phyloP scores from a whole-genome alignment of 202 grass and related monocot genomes.

The Zizania palustris region DNA sequence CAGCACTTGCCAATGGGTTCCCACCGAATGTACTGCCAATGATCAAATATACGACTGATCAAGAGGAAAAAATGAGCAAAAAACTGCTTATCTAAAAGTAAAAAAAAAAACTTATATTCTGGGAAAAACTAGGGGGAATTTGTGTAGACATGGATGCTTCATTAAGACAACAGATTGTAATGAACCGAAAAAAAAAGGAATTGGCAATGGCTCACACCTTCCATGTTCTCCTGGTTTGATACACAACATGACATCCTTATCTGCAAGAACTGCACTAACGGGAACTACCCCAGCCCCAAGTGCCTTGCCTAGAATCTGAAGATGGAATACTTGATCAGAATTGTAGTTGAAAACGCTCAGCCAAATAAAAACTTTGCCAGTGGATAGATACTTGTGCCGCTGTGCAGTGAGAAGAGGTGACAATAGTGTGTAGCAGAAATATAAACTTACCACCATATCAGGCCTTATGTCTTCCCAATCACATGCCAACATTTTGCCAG shows the following conservation, averaged over 20 bases:
- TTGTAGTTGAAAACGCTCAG: not conserved
- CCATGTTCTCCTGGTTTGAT: slow-evolving; percentile 95
- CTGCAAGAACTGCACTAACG: slow-evolving; percentile 95
- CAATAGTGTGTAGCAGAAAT: slow-evolving; percentile 2
- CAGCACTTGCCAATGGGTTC: slow-evolving; percentile 92
- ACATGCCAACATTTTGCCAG: slow-evolving; percentile 85
- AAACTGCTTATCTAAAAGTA: slow-evolving; percentile 6
- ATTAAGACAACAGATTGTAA: slow-evolving; percentile 9
- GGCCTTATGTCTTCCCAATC: slow-evolving; percentile 91
- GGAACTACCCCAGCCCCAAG: slow-evolving; percentile 95
- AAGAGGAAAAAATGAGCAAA: not conserved
- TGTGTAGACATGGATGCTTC: not conserved
- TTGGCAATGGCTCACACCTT: slow-evolving; percentile 61
- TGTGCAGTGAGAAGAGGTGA: not conserved
- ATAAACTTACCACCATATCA: slow-evolving; percentile 81
- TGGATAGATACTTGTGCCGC: slow-evolving; percentile 10
- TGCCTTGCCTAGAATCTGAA: slow-evolving; percentile 93
- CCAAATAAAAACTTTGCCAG: slow-evolving; percentile 19
- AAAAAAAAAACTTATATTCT: not conserved
- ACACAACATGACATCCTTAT: slow-evolving; percentile 94
- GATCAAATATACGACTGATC: slow-evolving; percentile 22
- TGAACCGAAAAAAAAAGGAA: slow-evolving; percentile 1
- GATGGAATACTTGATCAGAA: slow-evolving; percentile 12
- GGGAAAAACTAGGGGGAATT: not conserved
- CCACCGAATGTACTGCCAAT: slow-evolving; percentile 89